Percentiles rank a stretch among this genome's conserved stretches.
Conservation (phyloP, 768 basidiomycete genomes). For the Trametes maxima region DNA sequence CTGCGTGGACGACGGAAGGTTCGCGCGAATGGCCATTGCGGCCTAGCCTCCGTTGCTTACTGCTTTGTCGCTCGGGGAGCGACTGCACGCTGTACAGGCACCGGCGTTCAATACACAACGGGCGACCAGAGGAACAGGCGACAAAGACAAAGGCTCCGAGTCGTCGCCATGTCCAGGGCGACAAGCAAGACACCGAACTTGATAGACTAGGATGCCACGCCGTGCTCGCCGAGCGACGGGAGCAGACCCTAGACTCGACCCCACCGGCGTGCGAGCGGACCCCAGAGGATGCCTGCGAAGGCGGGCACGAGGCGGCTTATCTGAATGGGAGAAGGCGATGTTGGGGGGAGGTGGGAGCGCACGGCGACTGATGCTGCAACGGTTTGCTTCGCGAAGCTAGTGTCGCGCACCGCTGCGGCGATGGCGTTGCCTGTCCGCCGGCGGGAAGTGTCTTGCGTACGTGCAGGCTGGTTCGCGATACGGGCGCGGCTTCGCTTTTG, state of each 20-base stretch:
- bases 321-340: conserved; percentile 11
- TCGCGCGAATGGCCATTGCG: background rate
- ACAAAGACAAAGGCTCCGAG: too few relatives aligned
- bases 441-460: background rate
- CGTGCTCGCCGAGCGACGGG: background rate
- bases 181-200: conserved; percentile 9
- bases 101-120: too few relatives aligned
- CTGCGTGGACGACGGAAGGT: background rate
- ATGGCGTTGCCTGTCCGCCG: conserved; percentile 8
- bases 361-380: background rate
- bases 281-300: background rate
- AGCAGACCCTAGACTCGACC: conserved; percentile 1
- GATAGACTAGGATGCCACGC: conserved; percentile 7
- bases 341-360: conserved; percentile 3
- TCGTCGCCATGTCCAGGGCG: background rate
- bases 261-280: conserved; percentile 4
- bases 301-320: conserved; percentile 19
- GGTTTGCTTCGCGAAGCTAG: background rate
- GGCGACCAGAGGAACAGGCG: too few relatives aligned
- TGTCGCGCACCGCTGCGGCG: conserved; percentile 3
- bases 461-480: background rate
- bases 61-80: background rate
- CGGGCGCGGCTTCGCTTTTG: background rate
- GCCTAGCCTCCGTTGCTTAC: background rate
- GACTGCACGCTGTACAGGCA: too few relatives aligned